These are phyloP conservation scores for Beauveria caledonica DNA, from an alignment of 2,329 filamentous ascomycete genomes.

Conservation along the genomic window DNA sequence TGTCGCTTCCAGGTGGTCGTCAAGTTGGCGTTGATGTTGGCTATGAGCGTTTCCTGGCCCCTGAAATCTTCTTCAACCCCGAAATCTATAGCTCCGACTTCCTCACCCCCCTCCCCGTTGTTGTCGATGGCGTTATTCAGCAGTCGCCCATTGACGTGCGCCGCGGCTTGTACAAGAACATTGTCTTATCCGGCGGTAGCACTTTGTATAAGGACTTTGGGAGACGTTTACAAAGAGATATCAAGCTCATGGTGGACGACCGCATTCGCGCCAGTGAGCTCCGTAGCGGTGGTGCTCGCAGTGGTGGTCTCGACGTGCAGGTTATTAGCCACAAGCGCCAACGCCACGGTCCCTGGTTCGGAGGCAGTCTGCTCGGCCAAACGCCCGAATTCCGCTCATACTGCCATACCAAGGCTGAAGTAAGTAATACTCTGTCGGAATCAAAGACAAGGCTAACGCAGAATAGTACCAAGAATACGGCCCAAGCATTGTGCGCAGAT, in stretches of 20 bases:
- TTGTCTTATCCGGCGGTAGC: constrained; percentile 92
- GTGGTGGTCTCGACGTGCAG: constrained; percentile 89
- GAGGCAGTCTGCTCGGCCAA: constrained; percentile 89
- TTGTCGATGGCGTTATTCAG: constrained; percentile 95
- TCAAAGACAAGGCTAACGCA: neutral
- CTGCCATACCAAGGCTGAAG: constrained; percentile 85
- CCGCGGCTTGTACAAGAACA: constrained; percentile 98
- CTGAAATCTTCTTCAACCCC: constrained; percentile 99
- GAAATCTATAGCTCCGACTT: constrained; percentile 99
- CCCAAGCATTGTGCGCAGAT: constrained; percentile 88
- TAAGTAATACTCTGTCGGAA: constrained; percentile 24
- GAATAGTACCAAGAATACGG: constrained; percentile 87
- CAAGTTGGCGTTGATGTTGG: constrained; percentile 84
- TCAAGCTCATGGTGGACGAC: constrained; percentile 89
- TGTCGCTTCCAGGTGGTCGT: constrained; percentile 77
- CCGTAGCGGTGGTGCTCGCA: constrained; percentile 83
- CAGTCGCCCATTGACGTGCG: constrained; percentile 96
- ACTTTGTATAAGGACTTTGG: constrained; percentile 99
- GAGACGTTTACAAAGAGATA: constrained; percentile 89
- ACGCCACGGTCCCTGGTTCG: constrained; percentile 96
- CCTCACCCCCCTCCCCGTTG: constrained; percentile 84
- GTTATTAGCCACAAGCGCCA: constrained; percentile 97
- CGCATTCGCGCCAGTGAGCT: constrained; percentile 89
- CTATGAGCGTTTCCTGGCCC: constrained; percentile 95
- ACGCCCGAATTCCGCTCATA: constrained; percentile 98